A percentile compares a stretch with the other conserved stretches of the same genome.
Evolutionary conservation across 352 stramenopile genomes (phyloP).

Genomic region (Globisporangium solare): DNA sequence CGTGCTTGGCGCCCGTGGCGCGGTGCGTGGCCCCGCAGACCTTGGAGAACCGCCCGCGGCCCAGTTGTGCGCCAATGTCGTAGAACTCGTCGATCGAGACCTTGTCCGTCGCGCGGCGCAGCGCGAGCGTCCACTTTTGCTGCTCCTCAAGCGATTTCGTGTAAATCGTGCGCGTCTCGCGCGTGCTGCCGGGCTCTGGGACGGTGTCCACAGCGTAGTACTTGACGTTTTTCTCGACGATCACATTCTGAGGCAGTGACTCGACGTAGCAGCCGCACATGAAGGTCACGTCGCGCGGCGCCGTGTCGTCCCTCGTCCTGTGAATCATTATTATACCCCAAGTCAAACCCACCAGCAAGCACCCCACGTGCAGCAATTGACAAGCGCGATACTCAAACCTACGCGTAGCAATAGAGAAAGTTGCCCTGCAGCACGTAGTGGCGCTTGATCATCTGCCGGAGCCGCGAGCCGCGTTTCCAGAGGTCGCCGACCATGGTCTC

Average conservation of each 20-base stretch:
- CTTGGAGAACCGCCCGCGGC: slow-evolving; percentile 84
- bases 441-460: slow-evolving; percentile 86
- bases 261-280: slow-evolving; percentile 81
- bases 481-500: slow-evolving; percentile 50
- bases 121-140: slow-evolving; percentile 64
- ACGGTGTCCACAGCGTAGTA: slow-evolving; percentile 89
- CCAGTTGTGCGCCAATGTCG: slow-evolving; percentile 83
- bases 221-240: slow-evolving; percentile 72
- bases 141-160: slow-evolving; percentile 69
- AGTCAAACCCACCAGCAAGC: too few species aligned
- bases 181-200: slow-evolving; percentile 53
- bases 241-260: slow-evolving; percentile 40
- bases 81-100: slow-evolving; percentile 89
- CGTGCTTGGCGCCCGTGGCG: slow-evolving; percentile 56
- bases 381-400: slow-evolving; percentile 8
- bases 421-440: slow-evolving; percentile 85
- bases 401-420: slow-evolving; percentile 88
- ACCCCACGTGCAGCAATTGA: background rate
- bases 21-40: slow-evolving; percentile 82
- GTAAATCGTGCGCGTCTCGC: slow-evolving; percentile 83
- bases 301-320: slow-evolving; percentile 63
- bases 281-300: slow-evolving; percentile 72
- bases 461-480: slow-evolving; percentile 71
- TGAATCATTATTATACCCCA: too few species aligned
- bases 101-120: slow-evolving; percentile 84